Conservation (phyloP, 1,139 yeast species). For the Suhomyces kunorum region DNA sequence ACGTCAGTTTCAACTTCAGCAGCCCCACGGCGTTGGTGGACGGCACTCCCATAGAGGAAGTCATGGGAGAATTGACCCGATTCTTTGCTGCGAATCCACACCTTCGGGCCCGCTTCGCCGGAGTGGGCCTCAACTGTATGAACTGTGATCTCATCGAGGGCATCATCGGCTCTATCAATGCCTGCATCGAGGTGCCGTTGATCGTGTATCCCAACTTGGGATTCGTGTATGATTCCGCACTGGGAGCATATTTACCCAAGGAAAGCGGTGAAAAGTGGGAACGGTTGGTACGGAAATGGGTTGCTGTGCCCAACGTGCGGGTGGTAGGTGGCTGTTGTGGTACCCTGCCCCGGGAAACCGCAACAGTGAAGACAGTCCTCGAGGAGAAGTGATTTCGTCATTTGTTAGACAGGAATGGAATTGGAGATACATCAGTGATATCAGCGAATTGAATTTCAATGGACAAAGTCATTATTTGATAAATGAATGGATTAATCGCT, state of each 20-base stretch:
- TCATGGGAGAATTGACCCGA: constrained; percentile 21
- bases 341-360: constrained; percentile 50
- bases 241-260: constrained; percentile 19
- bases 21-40: constrained; percentile 29
- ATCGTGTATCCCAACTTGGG: constrained; percentile 61
- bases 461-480: too few relatives aligned
- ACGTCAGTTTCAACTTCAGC: constrained; percentile 33
- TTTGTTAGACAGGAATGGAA: too few relatives aligned
- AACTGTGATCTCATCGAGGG: constrained; percentile 26
- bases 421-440: too few relatives aligned
- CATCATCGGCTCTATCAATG: constrained; percentile 22
- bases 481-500: too few relatives aligned
- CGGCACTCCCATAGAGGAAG: constrained; percentile 32
- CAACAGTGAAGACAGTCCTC: constrained; percentile 13
- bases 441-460: too few relatives aligned
- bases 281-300: constrained; percentile 35
- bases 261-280: constrained; percentile 30
- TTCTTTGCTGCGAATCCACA: constrained; percentile 15
- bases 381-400: not conserved
- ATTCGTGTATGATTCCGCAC: constrained; percentile 44
- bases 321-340: constrained; percentile 63
- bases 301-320: constrained; percentile 30
- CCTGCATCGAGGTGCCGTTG: constrained; percentile 27
- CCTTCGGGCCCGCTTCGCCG: constrained; percentile 25
- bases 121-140: constrained; percentile 45